These are phyloP conservation scores for Fusarium sp. DNA, from an alignment of 2,329 filamentous ascomycete genomes.

Conservation along the genomic window DNA sequence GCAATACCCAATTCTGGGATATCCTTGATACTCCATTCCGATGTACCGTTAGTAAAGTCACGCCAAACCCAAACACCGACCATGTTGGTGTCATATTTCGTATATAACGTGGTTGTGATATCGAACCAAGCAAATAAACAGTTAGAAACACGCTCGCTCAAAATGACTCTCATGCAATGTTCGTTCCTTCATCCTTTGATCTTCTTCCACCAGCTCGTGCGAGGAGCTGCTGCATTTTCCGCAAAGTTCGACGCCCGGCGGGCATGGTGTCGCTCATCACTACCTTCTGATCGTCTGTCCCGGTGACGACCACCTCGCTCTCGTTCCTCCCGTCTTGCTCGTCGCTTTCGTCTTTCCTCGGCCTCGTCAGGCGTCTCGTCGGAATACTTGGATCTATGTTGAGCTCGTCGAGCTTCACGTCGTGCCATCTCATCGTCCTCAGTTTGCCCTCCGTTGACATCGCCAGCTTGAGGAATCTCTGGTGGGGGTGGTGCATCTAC, in stretches of 20 bases:
- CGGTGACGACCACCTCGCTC: constrained; percentile 36
- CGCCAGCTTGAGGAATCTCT: constrained; percentile 51
- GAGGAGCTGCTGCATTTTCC: constrained; percentile 59
- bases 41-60: constrained; percentile 28
- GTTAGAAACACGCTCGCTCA: constrained; percentile 45
- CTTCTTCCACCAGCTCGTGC: constrained; percentile 72
- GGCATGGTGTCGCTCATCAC: constrained; percentile 58
- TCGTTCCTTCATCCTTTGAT: constrained; percentile 55
- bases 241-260: constrained; percentile 57
- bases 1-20: constrained; percentile 19
- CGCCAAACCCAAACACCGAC: constrained; percentile 20
- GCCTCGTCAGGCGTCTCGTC: constrained; percentile 57
- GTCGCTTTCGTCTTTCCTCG: constrained; percentile 59
- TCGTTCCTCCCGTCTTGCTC: constrained; percentile 58
- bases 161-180: constrained; percentile 40
- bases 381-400: constrained; percentile 58
- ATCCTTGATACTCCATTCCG: constrained; percentile 31
- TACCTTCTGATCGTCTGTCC: constrained; percentile 55
- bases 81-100: constrained; percentile 18
- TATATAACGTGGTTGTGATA: constrained; percentile 23
- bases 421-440: constrained; percentile 62
- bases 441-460: constrained; percentile 51
- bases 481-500: constrained; percentile 71
- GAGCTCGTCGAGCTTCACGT: constrained; percentile 61
- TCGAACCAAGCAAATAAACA: constrained; percentile 26